Conservation (phyloP, 148 eudicot species). For the Rhododendron griersonianum region DNA sequence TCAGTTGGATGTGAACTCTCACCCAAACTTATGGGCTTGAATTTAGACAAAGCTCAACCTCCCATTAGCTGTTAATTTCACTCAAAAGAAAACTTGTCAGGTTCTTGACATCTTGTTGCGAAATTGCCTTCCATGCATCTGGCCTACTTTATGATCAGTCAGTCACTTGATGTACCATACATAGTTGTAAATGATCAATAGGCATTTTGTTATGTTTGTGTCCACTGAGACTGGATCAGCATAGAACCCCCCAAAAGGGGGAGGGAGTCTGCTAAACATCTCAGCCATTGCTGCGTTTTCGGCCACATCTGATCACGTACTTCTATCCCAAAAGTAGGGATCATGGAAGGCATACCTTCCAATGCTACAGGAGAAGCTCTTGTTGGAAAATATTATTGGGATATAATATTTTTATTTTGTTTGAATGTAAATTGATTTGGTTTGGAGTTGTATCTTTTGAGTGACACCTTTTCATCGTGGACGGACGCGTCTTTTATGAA, state of each 20-base stretch:
- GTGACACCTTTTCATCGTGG: no score
- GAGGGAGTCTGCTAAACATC: no score
- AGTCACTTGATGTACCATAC: background rate
- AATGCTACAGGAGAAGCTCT: background rate
- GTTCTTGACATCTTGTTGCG: background rate
- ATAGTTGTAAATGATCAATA: background rate
- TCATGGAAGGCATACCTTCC: background rate
- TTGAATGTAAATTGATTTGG: no score
- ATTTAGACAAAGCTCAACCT: background rate
- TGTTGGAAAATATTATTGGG: no score
- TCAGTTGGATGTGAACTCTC: background rate
- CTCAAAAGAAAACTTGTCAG: background rate
- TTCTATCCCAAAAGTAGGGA: no score
- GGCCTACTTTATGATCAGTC: background rate
- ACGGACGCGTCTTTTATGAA: no score
- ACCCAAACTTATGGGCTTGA: background rate
- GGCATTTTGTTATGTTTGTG: background rate
- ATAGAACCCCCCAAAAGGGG: background rate
- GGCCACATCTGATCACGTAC: background rate
- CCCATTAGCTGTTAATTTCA: background rate
- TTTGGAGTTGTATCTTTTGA: no score
- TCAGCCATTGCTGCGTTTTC: no score
- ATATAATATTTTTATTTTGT: no score
- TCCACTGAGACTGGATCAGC: background rate
- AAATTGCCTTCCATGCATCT: background rate